Base-by-base conservation (phyloP, 768 basidiomycete species). In the Chlorophyllum brunneum region DNA sequence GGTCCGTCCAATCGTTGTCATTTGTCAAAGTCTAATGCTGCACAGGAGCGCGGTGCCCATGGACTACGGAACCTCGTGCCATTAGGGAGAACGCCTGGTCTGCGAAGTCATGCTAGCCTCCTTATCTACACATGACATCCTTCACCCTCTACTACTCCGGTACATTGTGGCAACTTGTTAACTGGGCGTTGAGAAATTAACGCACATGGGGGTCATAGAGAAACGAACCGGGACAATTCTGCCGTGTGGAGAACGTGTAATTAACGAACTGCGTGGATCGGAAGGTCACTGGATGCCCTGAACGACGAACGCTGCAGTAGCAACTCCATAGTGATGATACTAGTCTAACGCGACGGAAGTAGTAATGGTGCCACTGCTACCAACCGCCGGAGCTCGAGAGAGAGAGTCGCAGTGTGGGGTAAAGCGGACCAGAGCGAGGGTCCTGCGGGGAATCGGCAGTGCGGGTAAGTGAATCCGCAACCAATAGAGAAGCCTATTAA, bases 21-120 rank as follows among this genome's bases (percentile, higher is more conserved):
- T 46, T 53, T 46, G 51, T 53, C 51, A 52, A 53, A 53, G 43
- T 46, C 51, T 53, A 53, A 53, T 37, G 18, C 36, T 38, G n/a
- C 22, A 24, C 29, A 53, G 20, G 8, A 36, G 51, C 42, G 51
- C 51, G 44, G 51, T 39, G 51, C 8, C 43, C 51, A 53, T 46
- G 51, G 51, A 53, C 29, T 9, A 13, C 30, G 36, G 40, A 42
- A 26, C 36, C n/a, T n/a, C n/a, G n/a, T n/a, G n/a, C n/a, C n/a
- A n/a, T n/a, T n/a, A n/a, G n/a, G n/a, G n/a, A n/a, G n/a, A n/a
- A n/a, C n/a, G n/a, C n/a, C n/a, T n/a, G n/a, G n/a, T n/a, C n/a
- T n/a, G n/a, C n/a, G n/a, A n/a, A n/a, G n/a, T n/a, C n/a, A n/a
- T n/a, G n/a, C n/a, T n/a, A n/a, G n/a, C n/a, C n/a, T n/a, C n/a